Conservation (phyloP, 2,329 filamentous ascomycete species). For the Teratosphaeria viscida region DNA sequence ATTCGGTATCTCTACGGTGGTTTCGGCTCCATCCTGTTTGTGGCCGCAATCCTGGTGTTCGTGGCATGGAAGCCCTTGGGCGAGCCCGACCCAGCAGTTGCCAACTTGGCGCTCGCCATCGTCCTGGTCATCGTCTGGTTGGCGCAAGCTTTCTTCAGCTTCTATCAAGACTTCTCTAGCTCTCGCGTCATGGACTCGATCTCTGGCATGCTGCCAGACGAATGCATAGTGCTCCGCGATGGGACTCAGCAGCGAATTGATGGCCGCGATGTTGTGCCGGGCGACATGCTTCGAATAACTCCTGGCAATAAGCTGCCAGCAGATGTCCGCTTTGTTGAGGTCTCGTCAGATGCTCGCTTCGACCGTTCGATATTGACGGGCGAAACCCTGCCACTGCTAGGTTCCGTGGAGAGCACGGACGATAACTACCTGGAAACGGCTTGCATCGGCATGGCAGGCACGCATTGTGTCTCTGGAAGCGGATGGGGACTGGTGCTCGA, state of each 20-base stretch:
- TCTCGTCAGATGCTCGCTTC: constrained; percentile 59
- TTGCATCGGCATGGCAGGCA: constrained; percentile 69
- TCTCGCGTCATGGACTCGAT: constrained; percentile 70
- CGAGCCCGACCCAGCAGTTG: constrained; percentile 42
- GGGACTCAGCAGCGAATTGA: constrained; percentile 32
- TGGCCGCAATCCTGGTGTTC: constrained; percentile 62
- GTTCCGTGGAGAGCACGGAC: constrained; percentile 55
- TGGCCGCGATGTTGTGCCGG: constrained; percentile 53
- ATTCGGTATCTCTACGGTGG: constrained; percentile 67
- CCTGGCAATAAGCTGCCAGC: constrained; percentile 65
- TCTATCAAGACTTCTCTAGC: constrained; percentile 62
- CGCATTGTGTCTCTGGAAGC: constrained; percentile 61
- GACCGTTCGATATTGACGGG: constrained; percentile 64
- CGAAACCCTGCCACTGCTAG: constrained; percentile 55
- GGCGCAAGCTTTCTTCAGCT: constrained; percentile 44
- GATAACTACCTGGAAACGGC: constrained; percentile 67
- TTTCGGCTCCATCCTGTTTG: constrained; percentile 60
- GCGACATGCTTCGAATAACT: constrained; percentile 58
- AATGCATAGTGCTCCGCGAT: constrained; percentile 55
- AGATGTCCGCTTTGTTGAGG: constrained; percentile 59
- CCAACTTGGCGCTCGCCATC: constrained; percentile 63
- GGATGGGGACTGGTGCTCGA: constrained; percentile 58
- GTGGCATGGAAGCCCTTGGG: constrained; percentile 68
- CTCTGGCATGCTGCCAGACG: constrained; percentile 67
- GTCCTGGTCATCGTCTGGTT: constrained; percentile 62